These are phyloP conservation scores for Bauhinia variegata DNA, from an alignment of 306 rosid genomes.

Conservation along the genomic window DNA sequence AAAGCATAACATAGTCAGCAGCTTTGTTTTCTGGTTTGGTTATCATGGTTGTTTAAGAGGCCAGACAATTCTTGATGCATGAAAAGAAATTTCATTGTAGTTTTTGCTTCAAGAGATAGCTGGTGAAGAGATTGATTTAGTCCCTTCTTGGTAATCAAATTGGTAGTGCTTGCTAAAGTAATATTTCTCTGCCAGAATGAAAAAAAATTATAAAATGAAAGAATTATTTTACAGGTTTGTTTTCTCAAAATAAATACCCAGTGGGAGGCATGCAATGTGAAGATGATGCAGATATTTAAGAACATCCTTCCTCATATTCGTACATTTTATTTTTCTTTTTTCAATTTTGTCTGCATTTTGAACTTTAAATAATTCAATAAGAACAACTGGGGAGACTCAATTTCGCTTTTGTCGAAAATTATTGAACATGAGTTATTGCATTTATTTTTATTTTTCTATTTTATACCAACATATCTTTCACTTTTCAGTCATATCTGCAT, in stretches of 20 bases:
- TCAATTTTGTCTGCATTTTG: no score
- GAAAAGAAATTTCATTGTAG: background rate
- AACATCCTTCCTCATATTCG: conserved; percentile 6
- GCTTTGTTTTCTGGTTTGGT: background rate
- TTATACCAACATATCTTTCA: background rate
- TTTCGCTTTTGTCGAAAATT: conserved; percentile 3
- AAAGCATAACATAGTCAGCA: background rate
- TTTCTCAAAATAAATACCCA: conserved; percentile 42
- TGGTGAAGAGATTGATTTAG: background rate
- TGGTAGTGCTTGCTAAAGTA: background rate
- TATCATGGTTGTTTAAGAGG: background rate
- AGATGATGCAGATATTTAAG: conserved; percentile 39
- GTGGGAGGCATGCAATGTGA: conserved; percentile 48
- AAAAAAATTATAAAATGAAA: no score
- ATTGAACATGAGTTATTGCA: background rate
- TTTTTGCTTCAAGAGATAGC: background rate
- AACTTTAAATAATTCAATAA: background rate
- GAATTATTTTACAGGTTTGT: conserved; percentile 49
- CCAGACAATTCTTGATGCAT: no score
- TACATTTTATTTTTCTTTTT: no score
- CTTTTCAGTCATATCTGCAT: background rate
- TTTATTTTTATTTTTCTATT: background rate
- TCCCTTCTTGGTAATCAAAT: background rate
- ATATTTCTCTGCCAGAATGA: no score
- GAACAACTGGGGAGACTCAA: background rate